These are phyloP conservation scores for Gaillardinia entomophila DNA, from an alignment of 805 yeast species.

Conservation along the genomic window DNA sequence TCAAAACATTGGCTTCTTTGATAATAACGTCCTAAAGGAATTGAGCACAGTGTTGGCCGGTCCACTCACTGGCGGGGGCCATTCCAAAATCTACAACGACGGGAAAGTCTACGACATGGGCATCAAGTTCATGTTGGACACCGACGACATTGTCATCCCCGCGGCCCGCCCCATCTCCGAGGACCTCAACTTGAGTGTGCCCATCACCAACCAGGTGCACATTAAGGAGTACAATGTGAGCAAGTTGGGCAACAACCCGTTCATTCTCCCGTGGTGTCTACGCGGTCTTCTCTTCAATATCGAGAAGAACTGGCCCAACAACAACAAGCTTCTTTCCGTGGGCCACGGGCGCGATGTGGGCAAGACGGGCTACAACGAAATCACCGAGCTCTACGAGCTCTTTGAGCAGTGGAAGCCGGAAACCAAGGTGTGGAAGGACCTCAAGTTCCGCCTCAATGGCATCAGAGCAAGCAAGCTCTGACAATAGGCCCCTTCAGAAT, in stretches of 20 bases:
- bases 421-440: conserved; percentile 71
- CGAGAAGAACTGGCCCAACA: conserved; percentile 42
- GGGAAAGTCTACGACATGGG: conserved; percentile 80
- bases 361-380: conserved; percentile 44
- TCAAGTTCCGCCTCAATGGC: conserved; percentile 71
- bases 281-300: conserved; percentile 42
- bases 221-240: conserved; percentile 53
- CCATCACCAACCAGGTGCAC: conserved; percentile 29
- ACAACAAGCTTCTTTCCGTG: conserved; percentile 29
- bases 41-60: conserved; percentile 73
- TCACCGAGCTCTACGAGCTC: conserved; percentile 55
- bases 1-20: conserved; percentile 72
- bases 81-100: conserved; percentile 83
- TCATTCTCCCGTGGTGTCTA: conserved; percentile 14
- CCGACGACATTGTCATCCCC: conserved; percentile 52
- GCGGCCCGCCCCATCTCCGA: conserved; percentile 8
- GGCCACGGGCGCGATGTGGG: conserved; percentile 25
- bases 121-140: conserved; percentile 65
- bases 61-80: conserved; percentile 92
- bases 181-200: conserved; percentile 25
- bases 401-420: conserved; percentile 88
- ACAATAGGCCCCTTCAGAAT: too few relatives aligned
- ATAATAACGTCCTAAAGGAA: conserved; percentile 82
- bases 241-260: conserved; percentile 45
- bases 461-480: conserved; percentile 36